Evolutionary conservation across 176 grass and related monocot genomes (phyloP), one percentile per base, ranked within the genome.

Genomic region (Oryza officinalis): DNA sequence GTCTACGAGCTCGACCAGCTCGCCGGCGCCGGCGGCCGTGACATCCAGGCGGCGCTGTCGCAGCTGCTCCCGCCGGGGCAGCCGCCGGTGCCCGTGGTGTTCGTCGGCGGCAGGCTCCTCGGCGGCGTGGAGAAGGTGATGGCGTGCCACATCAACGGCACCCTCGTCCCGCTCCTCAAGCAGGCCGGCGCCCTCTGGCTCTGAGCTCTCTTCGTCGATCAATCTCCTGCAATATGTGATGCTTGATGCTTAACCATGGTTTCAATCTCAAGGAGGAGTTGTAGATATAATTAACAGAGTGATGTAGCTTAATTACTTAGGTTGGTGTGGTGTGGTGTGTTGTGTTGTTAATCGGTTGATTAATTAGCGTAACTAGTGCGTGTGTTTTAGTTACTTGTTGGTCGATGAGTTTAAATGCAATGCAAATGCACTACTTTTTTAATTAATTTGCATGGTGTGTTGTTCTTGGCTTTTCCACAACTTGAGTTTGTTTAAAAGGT

Each of bases 161-260:
- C 96, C 31, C 91, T 99, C 71, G 93, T 99, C n/a, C 96, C 93
- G 0, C 94, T 99, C 41, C 93, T 98, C 85, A 98, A 98, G 83
- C 93, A 99, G 90, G 96, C 93, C 81, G 96, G 96, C 22, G 96
- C 93, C 35, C 96, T 99, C 80, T 99, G 96, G 96, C 96, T 99
- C 76, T 95, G 86, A 81, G 13, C 54, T 46, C 12, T 4, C 7
- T 38, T 8, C 37, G 30, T 30, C 2, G 2, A 38, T 38, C 33
- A 26, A 60, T 40, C 38, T 10, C 40, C 12, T 10, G 26, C 40
- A 26, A 23, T 60, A 23, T 65, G 38, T 60, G 17, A 25, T 23
- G 61, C 20, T 3, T 69, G 7, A 8, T 38, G 13, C 4, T 38
- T 81, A 25, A 70, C n/a, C 6, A 22, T 8, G 52, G 46, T 49